Evolutionary conservation across 1,139 yeast genomes (phyloP), one percentile per base, ranked within the genome.

Genomic region (Fermentozyma sake): DNA sequence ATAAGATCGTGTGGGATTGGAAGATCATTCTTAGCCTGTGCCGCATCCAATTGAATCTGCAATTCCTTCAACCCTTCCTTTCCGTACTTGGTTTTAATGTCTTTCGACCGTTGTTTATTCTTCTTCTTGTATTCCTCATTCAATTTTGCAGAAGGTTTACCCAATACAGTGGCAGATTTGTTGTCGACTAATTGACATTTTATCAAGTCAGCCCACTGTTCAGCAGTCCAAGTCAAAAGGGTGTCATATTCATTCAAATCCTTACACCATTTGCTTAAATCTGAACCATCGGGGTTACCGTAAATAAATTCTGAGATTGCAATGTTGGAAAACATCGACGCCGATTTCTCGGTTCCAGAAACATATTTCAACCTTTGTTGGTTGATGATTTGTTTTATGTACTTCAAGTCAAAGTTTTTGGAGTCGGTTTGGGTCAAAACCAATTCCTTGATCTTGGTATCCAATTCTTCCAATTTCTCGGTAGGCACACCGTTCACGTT

Each of bases 291-390:
- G 3, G 52, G 51, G 16, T 73, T 61, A 26, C 96, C 96, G 46
- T 91, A 93, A 9, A 87, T 52, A 49, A 86, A 89, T 45, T 85
- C 94, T 20, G 70, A 66, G 27, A 87, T 82, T 6, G 91, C 86
- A 33, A 77, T 65, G 28, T 74, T 73, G 1, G 86, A 70, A 35
- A 89, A 63, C 4, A 67, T 61, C 16, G 71, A 67, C 4, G 91
- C 71, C 19, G 75, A 71, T 36, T 73, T 76, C 51, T 91, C 97
- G 23, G 82, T 70, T 16, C 68, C 66, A 26, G 77, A 70, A 20
- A 84, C 61, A 41, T 71, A 75, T 44, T 77, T 76, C 58, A 81
- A 68, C 48, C 66, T 76, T 22, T 73, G 73, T 37, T 81, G 85
- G 28, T 72, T 74, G 12, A 87, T 58, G 16, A 84, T 68, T 44